Evolutionary conservation across 306 rosid genomes (phyloP), one percentile per base, ranked within the genome.

Genomic region (Lupinus albus): DNA sequence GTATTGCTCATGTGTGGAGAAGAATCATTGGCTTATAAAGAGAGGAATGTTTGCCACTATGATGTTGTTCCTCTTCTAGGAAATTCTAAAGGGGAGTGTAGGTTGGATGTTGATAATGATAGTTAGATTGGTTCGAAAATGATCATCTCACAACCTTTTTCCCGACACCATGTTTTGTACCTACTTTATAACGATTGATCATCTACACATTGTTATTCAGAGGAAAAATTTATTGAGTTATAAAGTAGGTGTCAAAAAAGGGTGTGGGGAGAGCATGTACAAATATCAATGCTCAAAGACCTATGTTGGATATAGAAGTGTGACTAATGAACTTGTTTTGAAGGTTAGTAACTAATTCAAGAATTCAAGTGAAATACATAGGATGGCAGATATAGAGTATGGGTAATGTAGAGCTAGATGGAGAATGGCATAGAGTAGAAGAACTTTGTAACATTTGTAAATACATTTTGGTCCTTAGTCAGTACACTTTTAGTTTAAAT

Each of bases 1-100:
- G n/a, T 86, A 60, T 72, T 93, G 78, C 71, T 75, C 21, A 63
- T 51, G 9, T 68, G 55, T 45, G 45, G 49, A 4, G 77, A 79
- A 4, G 77, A 79, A 7, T 45, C 65, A 15, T 14, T 20, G 17
- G 42, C 5, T 30, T 28, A 0, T 16, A 38, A 56, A 35, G 86
- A 77, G 50, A 85, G 63, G 63, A 66, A 61, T 6, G 5, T 56
- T 32, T 48, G 36, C 5, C 69, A 71, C 6, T 52, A 63, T 9
- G 72, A 71, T 67, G 77, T 0, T 47, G 80, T 74, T 75, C 87
- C 96, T 8, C 88, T 86, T 57, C 86, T 86, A 54, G 64, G 74
- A 74, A 81, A 79, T 47, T 89, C 87, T 6, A 84, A 52, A 73
- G 53, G 78, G 2, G 83, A 73, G 70, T 33, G 6, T 45, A 65